phyloP scores from a whole-genome alignment of 2,329 filamentous ascomycete species.

The Colletotrichum aenigma region DNA sequence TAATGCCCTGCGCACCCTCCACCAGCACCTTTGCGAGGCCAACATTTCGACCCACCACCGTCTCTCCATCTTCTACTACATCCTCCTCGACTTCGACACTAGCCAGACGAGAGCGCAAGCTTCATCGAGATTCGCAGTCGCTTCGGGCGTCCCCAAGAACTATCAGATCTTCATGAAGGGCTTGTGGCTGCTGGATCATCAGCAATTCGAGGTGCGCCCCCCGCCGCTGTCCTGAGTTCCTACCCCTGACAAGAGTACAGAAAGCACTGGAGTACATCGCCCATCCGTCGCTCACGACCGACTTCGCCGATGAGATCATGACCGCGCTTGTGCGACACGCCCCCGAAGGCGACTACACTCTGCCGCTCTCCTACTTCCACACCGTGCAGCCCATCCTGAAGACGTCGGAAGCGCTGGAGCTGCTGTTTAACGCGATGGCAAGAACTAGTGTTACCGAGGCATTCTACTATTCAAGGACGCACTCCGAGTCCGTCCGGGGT shows the following conservation, averaged over 20 bases:
- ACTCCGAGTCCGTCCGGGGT: slow-evolving; percentile 65
- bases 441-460: slow-evolving; percentile 73
- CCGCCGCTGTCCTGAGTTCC: too few species aligned
- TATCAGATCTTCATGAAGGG: slow-evolving; percentile 85
- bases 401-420: slow-evolving; percentile 62
- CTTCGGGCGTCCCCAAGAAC: slow-evolving; percentile 71
- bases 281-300: slow-evolving; percentile 78
- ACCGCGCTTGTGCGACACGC: slow-evolving; percentile 68
- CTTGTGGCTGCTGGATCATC: slow-evolving; percentile 78
- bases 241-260: slow-evolving; percentile 34
- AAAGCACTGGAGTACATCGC: slow-evolving; percentile 76
- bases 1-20: slow-evolving; percentile 69
- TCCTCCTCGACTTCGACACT: slow-evolving; percentile 75
- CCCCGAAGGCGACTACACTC: slow-evolving; percentile 61
- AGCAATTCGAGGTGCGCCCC: slow-evolving; percentile 64
- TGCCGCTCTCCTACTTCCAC: slow-evolving; percentile 80
- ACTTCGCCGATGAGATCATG: slow-evolving; percentile 85
- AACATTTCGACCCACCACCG: slow-evolving; percentile 76
- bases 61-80: slow-evolving; percentile 82
- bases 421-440: slow-evolving; percentile 73
- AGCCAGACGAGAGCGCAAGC: slow-evolving; percentile 53
- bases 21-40: slow-evolving; percentile 70
- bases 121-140: slow-evolving; percentile 62
- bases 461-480: slow-evolving; percentile 72
- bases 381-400: slow-evolving; percentile 76